Evolutionary conservation across 768 basidiomycete genomes (phyloP).

Genomic region (Tylopilus cervinicoccineus): DNA sequence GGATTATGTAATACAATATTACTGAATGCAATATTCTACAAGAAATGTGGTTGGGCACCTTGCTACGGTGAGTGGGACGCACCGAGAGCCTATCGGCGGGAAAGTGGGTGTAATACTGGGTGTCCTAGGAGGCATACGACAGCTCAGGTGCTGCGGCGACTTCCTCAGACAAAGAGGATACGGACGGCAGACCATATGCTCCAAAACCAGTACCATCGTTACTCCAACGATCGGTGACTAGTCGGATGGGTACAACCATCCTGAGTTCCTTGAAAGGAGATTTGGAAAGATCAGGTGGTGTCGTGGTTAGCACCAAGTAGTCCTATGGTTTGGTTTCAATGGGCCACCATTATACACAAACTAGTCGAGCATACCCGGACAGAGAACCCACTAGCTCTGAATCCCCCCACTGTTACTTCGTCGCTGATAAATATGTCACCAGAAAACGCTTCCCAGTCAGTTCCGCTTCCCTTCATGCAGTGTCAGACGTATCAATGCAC

Average conservation of each 20-base stretch:
- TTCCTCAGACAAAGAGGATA: constrained; percentile 28
- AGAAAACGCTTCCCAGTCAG: constrained; percentile 56
- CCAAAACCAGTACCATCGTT: constrained; percentile 29
- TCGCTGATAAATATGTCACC: constrained; percentile 57
- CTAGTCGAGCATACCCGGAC: constrained; percentile 46
- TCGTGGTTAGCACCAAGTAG: constrained; percentile 57
- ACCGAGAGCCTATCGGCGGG: not conserved
- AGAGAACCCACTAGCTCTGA: constrained; percentile 59
- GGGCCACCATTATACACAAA: not conserved
- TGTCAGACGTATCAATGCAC: constrained; percentile 3
- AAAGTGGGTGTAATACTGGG: not conserved
- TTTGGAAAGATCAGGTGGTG: constrained; percentile 51
- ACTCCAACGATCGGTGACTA: constrained; percentile 61
- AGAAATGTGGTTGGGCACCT: too few relatives aligned
- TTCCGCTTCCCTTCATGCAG: constrained; percentile 51
- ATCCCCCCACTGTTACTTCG: constrained; percentile 52
- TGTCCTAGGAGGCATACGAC: not conserved
- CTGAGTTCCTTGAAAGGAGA: constrained; percentile 58
- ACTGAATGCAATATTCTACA: too few relatives aligned
- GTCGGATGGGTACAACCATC: constrained; percentile 55
- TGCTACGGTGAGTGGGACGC: not conserved
- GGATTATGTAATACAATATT: too few relatives aligned
- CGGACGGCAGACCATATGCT: constrained; percentile 9
- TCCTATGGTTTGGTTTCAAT: constrained; percentile 42
- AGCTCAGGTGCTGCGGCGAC: constrained; percentile 10